Evolutionary conservation across 2,329 filamentous ascomycete species (phyloP).

Genomic region (Fusarium pseudocircinatum): DNA sequence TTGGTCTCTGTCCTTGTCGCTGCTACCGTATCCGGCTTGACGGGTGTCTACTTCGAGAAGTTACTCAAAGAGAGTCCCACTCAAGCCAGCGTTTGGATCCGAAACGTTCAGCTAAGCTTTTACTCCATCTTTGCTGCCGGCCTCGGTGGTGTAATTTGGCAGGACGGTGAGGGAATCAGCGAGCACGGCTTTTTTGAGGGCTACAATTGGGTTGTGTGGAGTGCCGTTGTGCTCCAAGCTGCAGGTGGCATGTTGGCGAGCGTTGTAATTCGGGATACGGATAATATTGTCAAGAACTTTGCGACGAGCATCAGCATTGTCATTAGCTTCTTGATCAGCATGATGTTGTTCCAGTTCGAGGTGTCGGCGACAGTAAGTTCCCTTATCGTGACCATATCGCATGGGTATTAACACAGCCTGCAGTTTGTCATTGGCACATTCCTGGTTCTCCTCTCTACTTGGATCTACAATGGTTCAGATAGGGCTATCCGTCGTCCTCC

Average conservation of each 20-base stretch:
- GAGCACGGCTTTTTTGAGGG: slow-evolving; percentile 92
- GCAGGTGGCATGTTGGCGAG: slow-evolving; percentile 81
- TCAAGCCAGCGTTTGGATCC: slow-evolving; percentile 85
- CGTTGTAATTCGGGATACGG: slow-evolving; percentile 53
- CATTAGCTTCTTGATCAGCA: slow-evolving; percentile 84
- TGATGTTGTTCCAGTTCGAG: slow-evolving; percentile 84
- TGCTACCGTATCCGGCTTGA: slow-evolving; percentile 83
- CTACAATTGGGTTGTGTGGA: slow-evolving; percentile 93
- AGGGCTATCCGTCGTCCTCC: slow-evolving; percentile 64
- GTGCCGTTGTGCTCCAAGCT: slow-evolving; percentile 83
- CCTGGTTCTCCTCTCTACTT: slow-evolving; percentile 83
- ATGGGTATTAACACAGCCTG: neutral
- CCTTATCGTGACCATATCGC: neutral
- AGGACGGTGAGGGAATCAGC: slow-evolving; percentile 85
- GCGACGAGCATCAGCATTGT: slow-evolving; percentile 93
- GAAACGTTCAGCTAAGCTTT: slow-evolving; percentile 93
- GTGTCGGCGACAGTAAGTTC: slow-evolving; percentile 75
- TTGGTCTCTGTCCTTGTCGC: slow-evolving; percentile 80
- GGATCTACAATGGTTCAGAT: slow-evolving; percentile 80
- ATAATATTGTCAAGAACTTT: slow-evolving; percentile 91
- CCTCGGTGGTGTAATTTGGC: slow-evolving; percentile 85
- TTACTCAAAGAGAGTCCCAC: slow-evolving; percentile 85
- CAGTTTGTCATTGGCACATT: slow-evolving; percentile 85
- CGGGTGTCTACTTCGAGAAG: slow-evolving; percentile 90
- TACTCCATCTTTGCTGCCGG: slow-evolving; percentile 93